phyloP scores from a whole-genome alignment of 192 early-diverging fungal species.

The Backusella liffmaniae region DNA sequence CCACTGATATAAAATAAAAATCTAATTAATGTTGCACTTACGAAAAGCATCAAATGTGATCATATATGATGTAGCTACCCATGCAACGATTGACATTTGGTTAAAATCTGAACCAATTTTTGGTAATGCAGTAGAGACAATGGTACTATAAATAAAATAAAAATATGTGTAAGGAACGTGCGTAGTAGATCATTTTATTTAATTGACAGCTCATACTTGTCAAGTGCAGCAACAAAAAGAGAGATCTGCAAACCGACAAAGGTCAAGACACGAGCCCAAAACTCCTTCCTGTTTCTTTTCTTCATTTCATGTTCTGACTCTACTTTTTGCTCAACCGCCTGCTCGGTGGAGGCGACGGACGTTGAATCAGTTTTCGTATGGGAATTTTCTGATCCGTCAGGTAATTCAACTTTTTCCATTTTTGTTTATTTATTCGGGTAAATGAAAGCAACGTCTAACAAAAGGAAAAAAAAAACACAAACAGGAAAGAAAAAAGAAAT shows the following conservation, averaged over 20 bases:
- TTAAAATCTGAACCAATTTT: slow-evolving; percentile 69
- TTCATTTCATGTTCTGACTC: background rate
- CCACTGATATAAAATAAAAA: background rate
- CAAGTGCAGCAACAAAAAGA: slow-evolving; percentile 21
- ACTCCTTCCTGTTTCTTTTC: background rate
- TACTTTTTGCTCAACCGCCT: background rate
- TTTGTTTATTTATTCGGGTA: slow-evolving; percentile 42
- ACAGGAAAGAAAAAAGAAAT: background rate
- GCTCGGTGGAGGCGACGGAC: background rate
- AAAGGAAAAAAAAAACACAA: background rate
- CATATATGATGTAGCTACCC: slow-evolving; percentile 76
- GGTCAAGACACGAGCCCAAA: background rate
- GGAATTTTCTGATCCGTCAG: background rate
- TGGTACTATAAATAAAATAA: slow-evolving; percentile 53
- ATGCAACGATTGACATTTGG: slow-evolving; percentile 59
- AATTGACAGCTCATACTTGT: slow-evolving; percentile 5
- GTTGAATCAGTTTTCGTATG: background rate
- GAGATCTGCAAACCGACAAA: slow-evolving; percentile 12
- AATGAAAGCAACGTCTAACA: background rate
- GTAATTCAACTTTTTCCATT: slow-evolving; percentile 29
- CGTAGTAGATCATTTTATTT: background rate
- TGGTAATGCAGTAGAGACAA: slow-evolving; percentile 75
- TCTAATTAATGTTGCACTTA: background rate
- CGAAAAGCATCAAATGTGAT: slow-evolving; percentile 44
- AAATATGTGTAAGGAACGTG: background rate